A percentile compares a stretch with the other conserved stretches of the same genome.
Conservation (phyloP, 805 yeast species). For the Blastobotrys americana region DNA sequence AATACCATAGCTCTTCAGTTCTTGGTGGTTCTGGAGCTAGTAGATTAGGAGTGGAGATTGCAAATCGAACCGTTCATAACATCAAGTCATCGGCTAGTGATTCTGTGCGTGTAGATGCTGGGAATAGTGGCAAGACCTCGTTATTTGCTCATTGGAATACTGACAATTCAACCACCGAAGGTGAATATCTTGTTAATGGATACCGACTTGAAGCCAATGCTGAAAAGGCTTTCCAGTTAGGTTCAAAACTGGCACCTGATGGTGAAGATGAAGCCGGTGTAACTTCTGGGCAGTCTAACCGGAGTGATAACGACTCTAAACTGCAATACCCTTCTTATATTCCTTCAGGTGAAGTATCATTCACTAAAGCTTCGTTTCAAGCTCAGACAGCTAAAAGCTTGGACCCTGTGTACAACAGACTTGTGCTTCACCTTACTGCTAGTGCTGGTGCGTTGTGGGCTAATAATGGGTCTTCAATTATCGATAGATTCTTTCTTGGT, state of each 20-base stretch:
- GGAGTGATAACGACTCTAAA: neutral
- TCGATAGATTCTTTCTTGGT: conserved; percentile 76
- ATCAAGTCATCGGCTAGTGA: conserved; percentile 47
- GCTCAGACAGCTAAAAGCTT: conserved; percentile 16
- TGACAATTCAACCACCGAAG: conserved; percentile 33
- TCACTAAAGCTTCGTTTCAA: conserved; percentile 20
- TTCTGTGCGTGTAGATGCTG: conserved; percentile 53
- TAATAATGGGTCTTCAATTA: conserved; percentile 41
- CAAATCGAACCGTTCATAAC: conserved; percentile 49
- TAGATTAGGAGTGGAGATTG: conserved; percentile 50
- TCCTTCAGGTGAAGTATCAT: conserved; percentile 29
- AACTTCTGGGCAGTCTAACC: neutral
- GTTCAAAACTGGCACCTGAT: too few relatives aligned
- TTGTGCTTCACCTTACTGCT: conserved; percentile 16
- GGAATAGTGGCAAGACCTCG: conserved; percentile 53
- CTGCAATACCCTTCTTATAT: conserved; percentile 3
- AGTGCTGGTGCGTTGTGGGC: conserved; percentile 9
- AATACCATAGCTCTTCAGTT: conserved; percentile 26
- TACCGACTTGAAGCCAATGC: conserved; percentile 29
- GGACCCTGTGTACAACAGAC: conserved; percentile 15
- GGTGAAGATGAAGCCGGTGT: conserved; percentile 13
- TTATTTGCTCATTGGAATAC: conserved; percentile 36
- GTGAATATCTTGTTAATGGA: conserved; percentile 40
- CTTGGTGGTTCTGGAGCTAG: conserved; percentile 15
- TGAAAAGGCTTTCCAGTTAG: conserved; percentile 12